Base-by-base conservation (phyloP, 2,329 filamentous ascomycete genomes). In the Fusarium sp. region DNA sequence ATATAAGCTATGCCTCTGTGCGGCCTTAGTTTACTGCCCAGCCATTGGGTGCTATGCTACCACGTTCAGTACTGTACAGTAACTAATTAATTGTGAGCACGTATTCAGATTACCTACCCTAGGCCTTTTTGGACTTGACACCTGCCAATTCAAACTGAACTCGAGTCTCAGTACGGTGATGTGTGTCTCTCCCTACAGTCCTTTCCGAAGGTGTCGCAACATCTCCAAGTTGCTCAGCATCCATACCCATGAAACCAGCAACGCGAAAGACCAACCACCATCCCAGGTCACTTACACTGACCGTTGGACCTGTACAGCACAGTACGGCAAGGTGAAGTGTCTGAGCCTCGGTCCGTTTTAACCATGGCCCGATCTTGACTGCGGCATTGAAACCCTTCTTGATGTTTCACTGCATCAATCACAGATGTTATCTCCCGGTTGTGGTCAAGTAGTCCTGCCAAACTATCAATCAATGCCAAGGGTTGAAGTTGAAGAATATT, bases 321-420 rank as follows among this genome's bases (percentile, higher is more conserved):
- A 16, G 24, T 27, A 40, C 27, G 27, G 44, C 50, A 50, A 22
- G 40, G 42, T 42, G 22, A 18, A 30, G 30, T 34, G 49, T 45
- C 44, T 64, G 46, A 66, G 22, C 65, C 65, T 72, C 69, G 69
- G 69, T 47, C 69, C 69, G 65, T 70, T 69, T 66, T 55, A 50
- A 53, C 50, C 44, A 46, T 70, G 53, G 61, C 46, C 64, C 68
- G 63, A 71, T 62, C 59, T 30, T 62, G 16, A 50, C 51, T 60
- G 51, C 59, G 71, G 25, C 27, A 29, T 55, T 65, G 50, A 65
- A 69, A 68, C 63, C 12, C 27, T 58, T 51, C 18, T 50, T 40
- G 8, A 50, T 55, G 64, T 67, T 62, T 18, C 40, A 52, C 57
- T 40, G 50, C 64, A 68, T 45, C 55, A 62, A 56, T 32, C 18